Evolutionary conservation across 441 rosid genomes (phyloP), one percentile per base, ranked within the genome.

Genomic region (Kokia cookei): DNA sequence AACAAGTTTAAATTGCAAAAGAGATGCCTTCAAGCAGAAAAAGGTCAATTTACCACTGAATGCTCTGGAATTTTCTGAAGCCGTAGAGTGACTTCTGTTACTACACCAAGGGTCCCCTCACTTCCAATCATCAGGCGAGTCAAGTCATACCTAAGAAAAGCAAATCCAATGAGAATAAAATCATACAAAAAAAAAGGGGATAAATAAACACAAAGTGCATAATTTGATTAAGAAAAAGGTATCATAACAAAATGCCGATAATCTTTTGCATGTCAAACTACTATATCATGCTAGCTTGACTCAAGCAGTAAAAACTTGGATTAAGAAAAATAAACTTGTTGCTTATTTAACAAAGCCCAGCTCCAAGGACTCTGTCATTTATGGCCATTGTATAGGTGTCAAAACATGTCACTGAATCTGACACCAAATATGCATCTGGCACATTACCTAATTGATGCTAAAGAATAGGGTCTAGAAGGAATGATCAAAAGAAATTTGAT

Each of bases 121-220:
- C 99, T 95, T 77, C 99, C 99, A 83, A 95, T 89, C 26, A 94
- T 77, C 81, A 93, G 81, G 75, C 97, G 97, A 54, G 99, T 93
- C 87, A 93, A 83, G 76, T 94, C 99, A 81, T 94, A 94, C 81
- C 99, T 94, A 55, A 14, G 35, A 64, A 22, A 65, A 8, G 58
- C 43, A 71, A 57, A 73, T 15, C 62, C 69, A 69, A 69, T 51
- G 42, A 74, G 29, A 27, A 40, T n/a, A 77, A 73, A 7, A 58
- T 4, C 5, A 12, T 35, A 5, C 19, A 47, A 12, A 55, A 37
- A 35, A 15, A 43, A 7, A 45, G 62, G 35, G 50, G 27, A 57
- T 19, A 47, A 60, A 35, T 42, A 19, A 43, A 13, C 14, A 58
- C 15, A 8, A 43, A 1, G 26, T 12, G 17, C 22, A 17, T 27